phyloP scores from a whole-genome alignment of 169 alveolate species.

The Plasmodium gonderi region DNA sequence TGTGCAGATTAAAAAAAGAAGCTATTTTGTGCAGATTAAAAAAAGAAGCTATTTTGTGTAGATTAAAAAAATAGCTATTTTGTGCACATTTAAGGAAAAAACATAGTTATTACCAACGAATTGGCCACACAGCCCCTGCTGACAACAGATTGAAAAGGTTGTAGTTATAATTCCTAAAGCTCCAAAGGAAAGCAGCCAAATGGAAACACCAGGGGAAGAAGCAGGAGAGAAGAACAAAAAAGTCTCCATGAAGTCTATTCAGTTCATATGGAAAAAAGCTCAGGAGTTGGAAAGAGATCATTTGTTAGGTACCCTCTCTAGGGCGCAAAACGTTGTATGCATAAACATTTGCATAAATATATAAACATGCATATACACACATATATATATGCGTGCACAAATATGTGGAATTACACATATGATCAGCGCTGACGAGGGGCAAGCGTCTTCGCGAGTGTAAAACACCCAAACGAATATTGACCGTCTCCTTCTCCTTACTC shows the following conservation, averaged over 20 bases:
- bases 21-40: not conserved
- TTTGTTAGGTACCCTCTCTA: constrained; percentile 34
- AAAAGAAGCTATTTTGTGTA: not conserved
- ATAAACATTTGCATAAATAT: not conserved
- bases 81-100: too few species aligned
- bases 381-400: not conserved
- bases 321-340: not conserved
- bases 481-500: not conserved
- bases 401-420: not conserved
- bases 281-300: constrained; percentile 70
- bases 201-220: not conserved
- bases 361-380: not conserved
- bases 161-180: not conserved
- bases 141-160: not conserved
- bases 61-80: not conserved
- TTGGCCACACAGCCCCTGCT: not conserved
- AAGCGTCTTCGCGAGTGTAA: not conserved
- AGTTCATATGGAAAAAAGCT: constrained; percentile 60
- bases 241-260: constrained; percentile 42
- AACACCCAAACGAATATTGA: not conserved
- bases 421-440: not conserved
- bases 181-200: not conserved
- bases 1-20: not conserved
- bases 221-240: constrained; percentile 3
- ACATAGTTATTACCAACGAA: too few species aligned